Base-by-base conservation (phyloP, 2,329 filamentous ascomycete genomes). In the Fusarium setosum region DNA sequence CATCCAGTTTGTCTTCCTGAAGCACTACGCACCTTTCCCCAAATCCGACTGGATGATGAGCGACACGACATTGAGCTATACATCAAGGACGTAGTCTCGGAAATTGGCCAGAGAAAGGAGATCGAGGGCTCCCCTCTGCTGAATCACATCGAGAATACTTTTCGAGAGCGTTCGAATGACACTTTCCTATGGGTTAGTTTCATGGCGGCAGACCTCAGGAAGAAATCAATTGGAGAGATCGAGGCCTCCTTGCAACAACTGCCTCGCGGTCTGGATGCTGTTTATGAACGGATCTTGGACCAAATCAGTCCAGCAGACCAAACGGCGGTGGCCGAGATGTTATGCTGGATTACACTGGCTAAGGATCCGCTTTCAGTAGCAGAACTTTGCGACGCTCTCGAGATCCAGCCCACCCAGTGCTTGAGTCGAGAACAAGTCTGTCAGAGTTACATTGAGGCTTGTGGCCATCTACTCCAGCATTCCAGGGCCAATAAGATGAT, bases 111-210 rank as follows among this genome's bases (percentile, higher is more conserved):
- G n/a, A 55, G 31, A 18, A 65, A 59, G 13, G 7, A 38, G 3
- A 48, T 59, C 4, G n/a, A 10, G 6, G 12, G 17, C 12, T 10
- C 29, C 1, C 2, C 20, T 6, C 26, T 65, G 9, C 32, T 40
- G 1, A 7, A 41, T 6, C 53, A 63, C 17, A 60, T 63, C 6
- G 29, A 58, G 8, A 12, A 17, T 6, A 15, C 18, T 21, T 63
- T 65, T 12, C 29, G 15, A 11, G 23, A 56, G 4, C 49, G 44
- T 4, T 49, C 60, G 4, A 40, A 49, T 20, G 45, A 45, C 3
- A 55, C 63, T 4, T 66, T 66, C 35, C 48, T 63, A 5, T 66
- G 63, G 63, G 60, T 61, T 4, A 63, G 63, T 23, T 58, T 63
- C 40, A 61, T 66, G 63, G 40, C 37, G 2, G 21, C 50, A 13